Percentiles rank a stretch among this genome's conserved stretches.
These are phyloP conservation scores for Symbiodinium pilosum DNA, from an alignment of 73 alveolate species.

Conservation along the genomic window DNA sequence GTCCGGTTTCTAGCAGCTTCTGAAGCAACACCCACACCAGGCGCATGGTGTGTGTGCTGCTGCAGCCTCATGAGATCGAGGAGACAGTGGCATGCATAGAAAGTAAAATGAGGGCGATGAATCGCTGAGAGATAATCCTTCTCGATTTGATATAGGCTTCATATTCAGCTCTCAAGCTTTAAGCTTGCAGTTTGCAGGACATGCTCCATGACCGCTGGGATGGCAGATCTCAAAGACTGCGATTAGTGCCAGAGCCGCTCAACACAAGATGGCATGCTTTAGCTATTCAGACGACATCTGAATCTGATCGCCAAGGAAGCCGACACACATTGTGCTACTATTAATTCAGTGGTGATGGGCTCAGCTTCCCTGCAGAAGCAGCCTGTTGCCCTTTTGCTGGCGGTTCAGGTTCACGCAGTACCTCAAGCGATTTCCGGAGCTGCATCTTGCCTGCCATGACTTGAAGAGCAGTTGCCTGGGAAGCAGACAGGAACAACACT, in stretches of 20 bases:
- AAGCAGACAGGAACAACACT: too few relatives aligned
- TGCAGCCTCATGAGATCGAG: conserved; percentile 40
- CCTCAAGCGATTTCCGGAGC: conserved; percentile 44
- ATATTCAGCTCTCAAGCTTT: too few relatives aligned
- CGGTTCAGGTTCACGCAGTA: conserved; percentile 51
- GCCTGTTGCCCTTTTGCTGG: neutral
- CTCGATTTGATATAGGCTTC: neutral
- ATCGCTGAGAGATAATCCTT: neutral
- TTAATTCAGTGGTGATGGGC: conserved; percentile 25
- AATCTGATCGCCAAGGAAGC: conserved; percentile 37
- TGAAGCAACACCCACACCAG: neutral
- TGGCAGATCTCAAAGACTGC: conserved; percentile 59
- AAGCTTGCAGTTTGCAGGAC: conserved; percentile 15
- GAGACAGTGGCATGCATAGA: neutral
- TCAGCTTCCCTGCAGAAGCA: neutral
- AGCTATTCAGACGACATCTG: too few relatives aligned
- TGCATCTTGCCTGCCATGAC: neutral
- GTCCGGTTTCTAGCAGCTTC: too few relatives aligned
- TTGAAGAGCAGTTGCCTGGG: too few relatives aligned
- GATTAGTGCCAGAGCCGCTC: conserved; percentile 22
- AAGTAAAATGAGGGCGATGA: neutral
- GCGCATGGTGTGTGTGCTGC: conserved; percentile 46
- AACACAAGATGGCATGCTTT: neutral
- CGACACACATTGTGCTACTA: conserved; percentile 45
- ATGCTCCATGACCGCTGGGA: conserved; percentile 86